Evolutionary conservation across 495 filamentous ascomycete species (phyloP), one percentile per base, ranked within the genome.

Genomic region (Durotheca rogersii): DNA sequence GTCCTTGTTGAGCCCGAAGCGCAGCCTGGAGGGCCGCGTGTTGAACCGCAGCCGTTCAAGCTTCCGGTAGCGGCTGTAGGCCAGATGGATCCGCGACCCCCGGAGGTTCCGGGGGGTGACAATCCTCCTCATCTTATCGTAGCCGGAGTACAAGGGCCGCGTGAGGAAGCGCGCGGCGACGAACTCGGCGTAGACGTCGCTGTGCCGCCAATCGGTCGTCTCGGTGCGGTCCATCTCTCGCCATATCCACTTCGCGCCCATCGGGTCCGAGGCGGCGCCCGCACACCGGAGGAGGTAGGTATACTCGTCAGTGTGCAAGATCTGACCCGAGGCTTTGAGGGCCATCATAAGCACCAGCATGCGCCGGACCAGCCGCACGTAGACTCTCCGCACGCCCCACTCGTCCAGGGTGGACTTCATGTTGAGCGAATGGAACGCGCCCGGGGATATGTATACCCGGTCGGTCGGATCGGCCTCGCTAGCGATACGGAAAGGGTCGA

Each of bases 81-180:
- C 4, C 35, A 58, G 25, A 4, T 10, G 12, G 6, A 55, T 17
- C 17, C 51, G 51, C 15, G 54, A 46, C 16, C 47, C 30, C 23
- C 62, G 54, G 9, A 71, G 47, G 17, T 69, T 56, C 14, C 69
- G 60, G 6, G 66, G 58, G 1, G 40, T 41, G 30, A 72, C 58
- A 20, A 61, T 61, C 18, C 63, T 58, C 18, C 41, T 50, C 6
- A 40, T 45, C 37, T 63, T 61, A 38, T 67, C 58, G 18, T 62
- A 62, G 27, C 65, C 57, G 7, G 51, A 57, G 45, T 72, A 72
- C 4, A 67, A 15, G 5, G 68, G 63, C n/a, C 66, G 62, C 1
- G 61, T 56, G 39, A 72, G 61, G 47, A 69, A 73, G 1, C 69
- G 67, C 1, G 69, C 60, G 39, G 57, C 56, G 30, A 69, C 32